These are phyloP conservation scores for Eucalyptus pauciflora DNA, from an alignment of 345 rosid species.

Conservation along the genomic window DNA sequence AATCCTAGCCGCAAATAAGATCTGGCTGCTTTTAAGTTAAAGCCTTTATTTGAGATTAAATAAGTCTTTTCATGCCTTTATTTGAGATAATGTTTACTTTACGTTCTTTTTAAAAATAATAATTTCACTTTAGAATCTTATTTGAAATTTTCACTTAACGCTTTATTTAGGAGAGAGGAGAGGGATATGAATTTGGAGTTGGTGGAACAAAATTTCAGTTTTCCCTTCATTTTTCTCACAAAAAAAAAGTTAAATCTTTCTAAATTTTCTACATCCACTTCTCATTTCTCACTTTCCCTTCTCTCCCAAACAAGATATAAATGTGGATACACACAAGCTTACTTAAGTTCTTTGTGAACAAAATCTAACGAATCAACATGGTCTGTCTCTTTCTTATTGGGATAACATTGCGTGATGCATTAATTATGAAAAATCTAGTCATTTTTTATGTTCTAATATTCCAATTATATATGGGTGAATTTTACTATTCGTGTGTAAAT, in stretches of 20 bases:
- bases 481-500: neutral
- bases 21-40: too few species aligned
- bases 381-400: neutral
- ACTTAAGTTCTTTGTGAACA: neutral
- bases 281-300: neutral
- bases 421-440: neutral
- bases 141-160: too few species aligned
- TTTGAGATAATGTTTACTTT: too few species aligned
- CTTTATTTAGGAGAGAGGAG: neutral
- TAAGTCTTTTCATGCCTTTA: rapidly evolving
- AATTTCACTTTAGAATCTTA: too few species aligned
- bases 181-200: neutral
- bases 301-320: neutral
- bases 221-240: neutral
- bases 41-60: too few species aligned
- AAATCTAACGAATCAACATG: neutral
- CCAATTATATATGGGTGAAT: neutral
- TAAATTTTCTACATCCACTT: neutral
- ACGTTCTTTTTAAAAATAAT: too few species aligned
- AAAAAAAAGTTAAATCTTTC: too few species aligned
- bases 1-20: too few species aligned
- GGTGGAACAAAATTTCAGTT: neutral
- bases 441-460: neutral
- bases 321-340: neutral
- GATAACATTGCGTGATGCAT: neutral